Conservation (phyloP, 768 basidiomycete genomes). For the Boletus vermiculosoides region DNA sequence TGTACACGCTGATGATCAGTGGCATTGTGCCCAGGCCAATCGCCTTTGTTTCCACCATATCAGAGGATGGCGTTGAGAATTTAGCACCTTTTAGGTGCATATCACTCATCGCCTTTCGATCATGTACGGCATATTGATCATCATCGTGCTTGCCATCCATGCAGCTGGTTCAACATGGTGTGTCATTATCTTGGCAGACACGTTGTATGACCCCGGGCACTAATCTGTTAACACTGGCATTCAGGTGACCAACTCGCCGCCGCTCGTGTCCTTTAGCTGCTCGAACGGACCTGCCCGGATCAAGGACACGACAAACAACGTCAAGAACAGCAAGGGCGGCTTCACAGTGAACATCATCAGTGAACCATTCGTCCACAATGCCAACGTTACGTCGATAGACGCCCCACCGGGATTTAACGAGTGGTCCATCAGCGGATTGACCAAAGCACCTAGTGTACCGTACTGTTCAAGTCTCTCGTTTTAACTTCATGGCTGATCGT, state of each 20-base stretch:
- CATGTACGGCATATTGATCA: constrained; percentile 1
- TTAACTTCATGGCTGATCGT: not conserved
- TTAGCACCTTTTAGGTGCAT: constrained; percentile 43
- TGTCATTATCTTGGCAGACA: not conserved
- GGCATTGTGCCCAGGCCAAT: constrained; percentile 46
- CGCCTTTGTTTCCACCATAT: constrained; percentile 42
- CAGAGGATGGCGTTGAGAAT: constrained; percentile 35
- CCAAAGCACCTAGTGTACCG: constrained; percentile 30
- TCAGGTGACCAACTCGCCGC: constrained; percentile 24
- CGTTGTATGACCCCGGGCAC: not conserved
- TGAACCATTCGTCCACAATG: constrained; percentile 43
- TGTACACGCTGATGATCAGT: constrained; percentile 38
- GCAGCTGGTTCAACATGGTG: constrained; percentile 33
- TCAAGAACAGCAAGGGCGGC: constrained; percentile 42
- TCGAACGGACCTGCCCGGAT: constrained; percentile 14
- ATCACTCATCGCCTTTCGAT: not conserved
- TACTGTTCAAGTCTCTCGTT: not conserved
- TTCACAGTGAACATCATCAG: constrained; percentile 61
- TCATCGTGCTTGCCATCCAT: not conserved
- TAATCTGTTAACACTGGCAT: not conserved
- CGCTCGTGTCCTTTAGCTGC: constrained; percentile 40
- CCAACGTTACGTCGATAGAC: constrained; percentile 39
- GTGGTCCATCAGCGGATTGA: constrained; percentile 44
- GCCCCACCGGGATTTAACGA: constrained; percentile 39
- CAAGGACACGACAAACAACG: constrained; percentile 48